phyloP scores from a whole-genome alignment of 2,329 filamentous ascomycete genomes.

The Albifimbria verrucaria region DNA sequence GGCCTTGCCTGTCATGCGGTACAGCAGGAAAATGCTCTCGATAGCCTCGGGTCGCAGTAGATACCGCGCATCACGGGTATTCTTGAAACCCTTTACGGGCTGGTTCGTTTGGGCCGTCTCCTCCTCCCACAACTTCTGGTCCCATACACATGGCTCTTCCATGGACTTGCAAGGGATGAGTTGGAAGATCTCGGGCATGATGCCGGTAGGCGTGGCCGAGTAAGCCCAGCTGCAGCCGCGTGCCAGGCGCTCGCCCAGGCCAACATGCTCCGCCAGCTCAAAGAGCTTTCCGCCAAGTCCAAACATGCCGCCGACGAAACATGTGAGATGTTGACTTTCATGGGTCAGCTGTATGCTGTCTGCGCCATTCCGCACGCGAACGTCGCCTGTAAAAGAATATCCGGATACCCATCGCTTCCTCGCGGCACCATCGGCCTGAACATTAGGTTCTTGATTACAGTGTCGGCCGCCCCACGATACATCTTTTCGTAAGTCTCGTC shows the following conservation, averaged over 20 bases:
- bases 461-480: slow-evolving; percentile 53
- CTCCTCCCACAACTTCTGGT: slow-evolving; percentile 25
- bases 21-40: slow-evolving; percentile 77
- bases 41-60: slow-evolving; percentile 73
- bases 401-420: slow-evolving; percentile 18
- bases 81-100: slow-evolving; percentile 57
- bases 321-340: slow-evolving; percentile 53
- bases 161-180: slow-evolving; percentile 42
- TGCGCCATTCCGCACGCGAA: slow-evolving; percentile 17
- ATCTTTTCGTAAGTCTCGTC: slow-evolving; percentile 53
- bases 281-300: slow-evolving; percentile 61
- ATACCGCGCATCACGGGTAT: slow-evolving; percentile 54
- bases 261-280: slow-evolving; percentile 41
- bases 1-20: slow-evolving; percentile 65
- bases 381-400: slow-evolving; percentile 53
- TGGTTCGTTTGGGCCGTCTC: slow-evolving; percentile 19
- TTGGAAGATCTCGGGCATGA: slow-evolving; percentile 57
- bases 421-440: slow-evolving; percentile 58
- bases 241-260: slow-evolving; percentile 45
- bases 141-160: slow-evolving; percentile 26
- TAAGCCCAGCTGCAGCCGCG: slow-evolving; percentile 59
- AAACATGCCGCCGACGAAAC: slow-evolving; percentile 67
- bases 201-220: slow-evolving; percentile 46
- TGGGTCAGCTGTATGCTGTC: slow-evolving; percentile 12
- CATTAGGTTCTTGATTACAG: slow-evolving; percentile 54